phyloP scores from a whole-genome alignment of 305 asterid species.

The Fraxinus sp. region DNA sequence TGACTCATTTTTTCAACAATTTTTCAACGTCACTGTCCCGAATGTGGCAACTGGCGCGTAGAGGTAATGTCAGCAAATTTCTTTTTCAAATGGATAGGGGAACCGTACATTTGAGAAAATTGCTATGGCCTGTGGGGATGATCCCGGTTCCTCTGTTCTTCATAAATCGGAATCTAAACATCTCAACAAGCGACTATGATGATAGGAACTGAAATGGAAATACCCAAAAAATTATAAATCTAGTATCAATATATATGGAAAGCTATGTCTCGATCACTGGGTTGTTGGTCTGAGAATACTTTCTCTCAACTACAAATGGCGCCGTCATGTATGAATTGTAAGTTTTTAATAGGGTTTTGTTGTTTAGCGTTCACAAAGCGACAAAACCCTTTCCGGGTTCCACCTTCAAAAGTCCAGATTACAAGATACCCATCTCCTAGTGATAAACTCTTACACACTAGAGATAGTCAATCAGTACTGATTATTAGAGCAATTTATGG shows the following conservation, averaged over 20 bases:
- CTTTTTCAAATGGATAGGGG: no score
- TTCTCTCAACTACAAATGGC: background rate
- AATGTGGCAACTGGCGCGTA: no score
- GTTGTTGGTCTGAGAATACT: background rate
- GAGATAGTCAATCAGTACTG: background rate
- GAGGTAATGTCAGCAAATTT: no score
- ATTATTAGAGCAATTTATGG: constrained; percentile 23
- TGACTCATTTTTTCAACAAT: no score
- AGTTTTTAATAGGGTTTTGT: background rate
- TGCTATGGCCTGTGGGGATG: background rate
- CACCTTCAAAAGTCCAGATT: background rate
- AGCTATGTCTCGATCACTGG: background rate
- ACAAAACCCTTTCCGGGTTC: background rate
- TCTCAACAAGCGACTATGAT: background rate
- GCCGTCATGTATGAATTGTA: background rate
- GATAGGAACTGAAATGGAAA: background rate
- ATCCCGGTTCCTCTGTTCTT: background rate
- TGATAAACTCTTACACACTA: background rate
- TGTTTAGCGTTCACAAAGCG: background rate
- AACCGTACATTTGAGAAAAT: no score
- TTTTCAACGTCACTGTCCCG: no score
- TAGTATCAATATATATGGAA: background rate
- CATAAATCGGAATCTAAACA: background rate
- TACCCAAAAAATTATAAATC: background rate
- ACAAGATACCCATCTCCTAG: background rate